phyloP scores from a whole-genome alignment of 306 rosid genomes.

The Prunus mira region DNA sequence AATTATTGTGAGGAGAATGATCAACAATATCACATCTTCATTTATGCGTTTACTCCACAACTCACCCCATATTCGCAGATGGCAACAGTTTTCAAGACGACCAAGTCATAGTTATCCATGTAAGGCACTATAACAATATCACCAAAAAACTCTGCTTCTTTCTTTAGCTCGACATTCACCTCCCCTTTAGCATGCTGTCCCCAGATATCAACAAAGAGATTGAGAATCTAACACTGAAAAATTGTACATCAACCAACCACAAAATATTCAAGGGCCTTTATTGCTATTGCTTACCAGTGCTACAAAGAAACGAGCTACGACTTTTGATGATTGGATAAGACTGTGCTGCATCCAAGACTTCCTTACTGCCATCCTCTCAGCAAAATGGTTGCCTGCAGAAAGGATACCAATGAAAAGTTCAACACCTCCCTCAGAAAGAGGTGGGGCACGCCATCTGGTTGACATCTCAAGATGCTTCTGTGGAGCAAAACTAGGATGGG shows the following conservation, averaged over 20 bases:
- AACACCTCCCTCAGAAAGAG: slow-evolving; percentile 45
- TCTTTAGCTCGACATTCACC: slow-evolving; percentile 70
- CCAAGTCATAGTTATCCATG: slow-evolving; percentile 94
- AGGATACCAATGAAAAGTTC: slow-evolving; percentile 85
- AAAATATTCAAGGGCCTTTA: slow-evolving; percentile 5
- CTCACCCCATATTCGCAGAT: slow-evolving; percentile 96
- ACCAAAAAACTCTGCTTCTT: slow-evolving; percentile 88
- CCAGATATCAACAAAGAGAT: slow-evolving; percentile 20
- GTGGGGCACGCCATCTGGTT: slow-evolving; percentile 67
- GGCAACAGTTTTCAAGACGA: slow-evolving; percentile 94
- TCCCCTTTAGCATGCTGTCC: slow-evolving; percentile 72
- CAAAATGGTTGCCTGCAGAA: slow-evolving; percentile 97
- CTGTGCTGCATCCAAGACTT: slow-evolving; percentile 94
- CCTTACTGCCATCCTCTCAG: slow-evolving; percentile 93
- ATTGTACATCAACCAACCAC: background rate
- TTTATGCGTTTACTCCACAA: slow-evolving; percentile 16
- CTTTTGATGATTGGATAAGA: slow-evolving; percentile 66
- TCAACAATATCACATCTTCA: background rate
- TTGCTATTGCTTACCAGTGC: slow-evolving; percentile 67
- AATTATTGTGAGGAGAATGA: background rate
- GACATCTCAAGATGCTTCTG: slow-evolving; percentile 76
- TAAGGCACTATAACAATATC: slow-evolving; percentile 94
- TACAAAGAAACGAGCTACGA: slow-evolving; percentile 87
- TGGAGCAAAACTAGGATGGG: slow-evolving; percentile 84
- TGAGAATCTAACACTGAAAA: slow-evolving; percentile 14